Evolutionary conservation across 345 rosid genomes (phyloP).

Genomic region (Pistacia atlantica): DNA sequence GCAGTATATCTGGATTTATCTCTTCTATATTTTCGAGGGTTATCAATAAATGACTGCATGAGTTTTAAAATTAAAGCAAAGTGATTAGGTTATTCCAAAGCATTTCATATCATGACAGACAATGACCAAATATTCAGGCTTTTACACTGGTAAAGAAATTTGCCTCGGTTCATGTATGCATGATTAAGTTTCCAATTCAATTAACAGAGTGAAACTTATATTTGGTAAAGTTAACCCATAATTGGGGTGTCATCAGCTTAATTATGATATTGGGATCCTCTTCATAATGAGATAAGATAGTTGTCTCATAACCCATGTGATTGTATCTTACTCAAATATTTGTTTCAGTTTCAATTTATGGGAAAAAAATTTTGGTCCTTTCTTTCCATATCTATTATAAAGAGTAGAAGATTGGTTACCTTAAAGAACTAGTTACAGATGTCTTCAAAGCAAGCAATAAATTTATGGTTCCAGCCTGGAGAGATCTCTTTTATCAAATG

Average conservation of each 20-base stretch:
- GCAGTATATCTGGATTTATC: background rate
- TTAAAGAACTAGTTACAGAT: background rate
- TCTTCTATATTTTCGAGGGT: background rate
- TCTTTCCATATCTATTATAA: background rate
- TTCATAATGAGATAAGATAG: slow-evolving; percentile 23
- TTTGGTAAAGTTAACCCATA: slow-evolving; percentile 2
- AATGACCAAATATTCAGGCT: background rate
- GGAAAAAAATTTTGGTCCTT: slow-evolving; percentile 1
- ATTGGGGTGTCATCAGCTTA: slow-evolving; percentile 9
- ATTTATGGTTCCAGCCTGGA: slow-evolving; percentile 32
- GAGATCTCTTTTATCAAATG: slow-evolving; percentile 11
- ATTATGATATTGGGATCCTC: slow-evolving; percentile 17
- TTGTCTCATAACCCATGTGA: slow-evolving; percentile 32
- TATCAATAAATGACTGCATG: too few species aligned
- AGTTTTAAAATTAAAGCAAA: background rate
- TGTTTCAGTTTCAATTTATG: slow-evolving; percentile 18
- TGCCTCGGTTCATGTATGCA: background rate
- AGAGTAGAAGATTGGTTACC: slow-evolving; percentile 12
- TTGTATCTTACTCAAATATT: slow-evolving; percentile 22
- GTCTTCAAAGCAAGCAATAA: slow-evolving; percentile 9
- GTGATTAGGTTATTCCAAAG: too few species aligned
- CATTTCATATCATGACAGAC: slow-evolving; percentile 3
- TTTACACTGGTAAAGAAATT: background rate
- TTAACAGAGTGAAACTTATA: slow-evolving; percentile 2
- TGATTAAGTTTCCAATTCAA: background rate